Evolutionary conservation across 768 basidiomycete species (phyloP), one percentile per base, ranked within the genome.

Genomic region (Kwoniella mangroviensis): DNA sequence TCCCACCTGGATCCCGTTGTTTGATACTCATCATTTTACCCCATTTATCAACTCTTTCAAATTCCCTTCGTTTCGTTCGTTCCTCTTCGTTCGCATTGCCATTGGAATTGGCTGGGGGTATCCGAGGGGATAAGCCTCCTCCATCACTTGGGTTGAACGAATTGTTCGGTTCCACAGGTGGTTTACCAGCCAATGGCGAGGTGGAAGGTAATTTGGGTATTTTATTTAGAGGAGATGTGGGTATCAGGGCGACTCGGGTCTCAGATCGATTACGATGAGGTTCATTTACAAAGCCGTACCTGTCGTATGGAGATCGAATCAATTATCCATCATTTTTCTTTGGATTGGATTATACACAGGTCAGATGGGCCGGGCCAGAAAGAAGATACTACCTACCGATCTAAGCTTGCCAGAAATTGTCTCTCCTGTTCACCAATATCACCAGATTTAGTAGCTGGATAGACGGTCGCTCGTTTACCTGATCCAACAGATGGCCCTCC

Each of bases 241-340:
- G 87, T 10, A 98, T 85, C 5, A 89, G 86, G 41, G 94, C 86
- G 42, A 97, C 86, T 53, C 96, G 90, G 77, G 81, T 80, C 71
- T 97, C 94, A 80, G 94, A 92, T 13, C 63, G 83, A 55, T 82
- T 81, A 19, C 82, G 91, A 28, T 82, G 90, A 1, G 90, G 87
- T 4, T 89, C 84, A 6, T 88, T 84, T 83, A 93, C 93, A 86
- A 98, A 98, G 34, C 96, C 96, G 82, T 98, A 98, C 72, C 95
- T 97, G 26, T 28, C 7, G 22, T 4, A 51, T 43, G 42, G 12
- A 24, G 2, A 66, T 65, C 22, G 26, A 10, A 17, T 12, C 15
- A 49, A 56, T 24, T 34, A 67, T 22, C 11, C 7, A n/a, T 26
- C 13, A 22, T 22, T 2, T 34, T 1, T 6, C 34, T 7, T 7